Conservation (phyloP, 2,329 filamentous ascomycete species). For the Aureobasidium sp. region DNA sequence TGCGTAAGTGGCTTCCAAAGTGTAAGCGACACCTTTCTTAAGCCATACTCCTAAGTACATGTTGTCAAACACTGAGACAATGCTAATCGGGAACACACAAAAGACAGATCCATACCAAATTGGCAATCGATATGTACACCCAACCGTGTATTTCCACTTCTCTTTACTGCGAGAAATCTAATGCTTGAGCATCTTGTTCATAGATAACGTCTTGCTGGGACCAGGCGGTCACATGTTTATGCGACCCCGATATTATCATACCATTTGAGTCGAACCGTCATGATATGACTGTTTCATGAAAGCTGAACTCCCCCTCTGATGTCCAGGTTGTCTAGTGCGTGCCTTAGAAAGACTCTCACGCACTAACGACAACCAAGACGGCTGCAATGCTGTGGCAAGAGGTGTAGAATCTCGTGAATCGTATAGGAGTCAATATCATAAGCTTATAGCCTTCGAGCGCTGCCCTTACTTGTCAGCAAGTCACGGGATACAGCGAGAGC, state of each 20-base stretch:
- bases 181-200: neutral
- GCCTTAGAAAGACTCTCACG: too few relatives aligned
- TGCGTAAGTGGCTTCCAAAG: neutral
- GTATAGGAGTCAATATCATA: too few relatives aligned
- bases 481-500: too few relatives aligned
- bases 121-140: neutral
- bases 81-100: neutral
- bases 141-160: neutral
- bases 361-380: too few relatives aligned
- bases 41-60: neutral
- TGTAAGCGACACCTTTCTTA: neutral
- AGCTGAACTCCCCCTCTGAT: too few relatives aligned
- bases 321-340: too few relatives aligned
- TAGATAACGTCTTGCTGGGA: neutral
- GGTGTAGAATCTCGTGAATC: too few relatives aligned
- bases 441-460: too few relatives aligned
- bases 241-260: neutral
- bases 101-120: neutral
- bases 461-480: too few relatives aligned
- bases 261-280: neutral
- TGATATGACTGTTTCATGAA: too few relatives aligned
- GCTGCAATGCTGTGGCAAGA: too few relatives aligned
- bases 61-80: neutral
- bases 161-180: neutral
- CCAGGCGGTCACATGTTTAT: neutral